Base-by-base conservation (phyloP, 2,329 filamentous ascomycete species). In the Moelleriella libera region DNA sequence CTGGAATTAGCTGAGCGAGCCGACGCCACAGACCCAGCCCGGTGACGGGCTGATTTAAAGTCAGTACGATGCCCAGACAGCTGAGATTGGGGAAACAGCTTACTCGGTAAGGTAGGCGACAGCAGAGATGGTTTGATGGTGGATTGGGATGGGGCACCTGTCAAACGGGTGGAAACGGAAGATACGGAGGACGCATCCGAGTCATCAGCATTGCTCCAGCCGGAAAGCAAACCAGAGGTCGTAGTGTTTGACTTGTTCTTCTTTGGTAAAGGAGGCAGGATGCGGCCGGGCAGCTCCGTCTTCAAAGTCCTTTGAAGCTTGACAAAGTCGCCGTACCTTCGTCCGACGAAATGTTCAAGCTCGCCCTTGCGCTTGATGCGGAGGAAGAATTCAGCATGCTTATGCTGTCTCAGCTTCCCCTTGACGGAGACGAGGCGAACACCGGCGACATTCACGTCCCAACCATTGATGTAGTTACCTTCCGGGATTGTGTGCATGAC, bases 381-480 rank as follows among this genome's bases (percentile, higher is more conserved):
- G 50, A 98, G 72, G 44, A 98, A 67, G 57, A 96, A 98, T 70
- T 97, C 87, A 47, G 92, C 88, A 70, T 97, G 90, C 57, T 88
- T 86, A 63, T 96, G 92, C 58, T 92, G 82, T 49, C 90, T 75
- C 30, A 97, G 80, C 50, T 88, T 94, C 58, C 88, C 80, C 72
- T 90, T 94, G 46, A 88, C 73, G 6, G 80, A 82, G 2, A 79
- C 84, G 30, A 87, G 81, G 52, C 89, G 78, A 45, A 97, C 92
- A 41, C 83, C 88, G 9, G 90, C 87, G 45, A 98, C 83, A 61
- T 98, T 98, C 54, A 96, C 81, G 62, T 97, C 92, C 92, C 92
- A 97, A 31, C 88, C 88, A 61, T 98, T 90, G 58, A 96, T 85
- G 52, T 82, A 84, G 63, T 96, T 84, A 5, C 92, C 92, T 62